phyloP scores from a whole-genome alignment of 345 rosid species.

The Sapria himalayana region DNA sequence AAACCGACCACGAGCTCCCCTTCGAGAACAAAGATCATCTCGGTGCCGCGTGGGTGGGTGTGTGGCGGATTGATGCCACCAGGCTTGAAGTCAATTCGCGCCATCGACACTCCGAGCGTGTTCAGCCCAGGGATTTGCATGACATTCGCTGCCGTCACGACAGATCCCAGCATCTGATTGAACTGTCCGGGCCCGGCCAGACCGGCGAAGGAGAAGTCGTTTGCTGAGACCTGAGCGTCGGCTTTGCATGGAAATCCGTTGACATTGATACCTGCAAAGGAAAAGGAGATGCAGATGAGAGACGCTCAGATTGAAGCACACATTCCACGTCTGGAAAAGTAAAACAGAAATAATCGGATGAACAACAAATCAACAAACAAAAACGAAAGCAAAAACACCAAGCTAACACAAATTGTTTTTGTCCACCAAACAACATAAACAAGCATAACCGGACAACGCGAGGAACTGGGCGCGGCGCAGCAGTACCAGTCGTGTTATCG shows the following conservation, averaged over 20 bases:
- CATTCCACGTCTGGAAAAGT: too few species aligned
- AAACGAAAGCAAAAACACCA: too few species aligned
- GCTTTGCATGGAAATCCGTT: constrained; percentile 48
- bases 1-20: constrained; percentile 48
- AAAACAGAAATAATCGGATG: too few species aligned
- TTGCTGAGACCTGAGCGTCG: constrained; percentile 21
- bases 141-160: constrained; percentile 33
- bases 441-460: not conserved
- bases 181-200: constrained; percentile 24
- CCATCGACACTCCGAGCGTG: constrained; percentile 37
- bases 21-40: constrained; percentile 32
- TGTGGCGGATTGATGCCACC: constrained; percentile 49
- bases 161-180: constrained; percentile 30
- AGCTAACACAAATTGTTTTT: too few species aligned
- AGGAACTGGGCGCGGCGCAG: not conserved
- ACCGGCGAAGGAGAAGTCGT: constrained; percentile 39
- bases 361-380: too few species aligned
- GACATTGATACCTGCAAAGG: constrained; percentile 21
- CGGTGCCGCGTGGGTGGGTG: constrained; percentile 57
- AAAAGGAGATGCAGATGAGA: too few species aligned
- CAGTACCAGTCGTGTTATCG: constrained; percentile 14
- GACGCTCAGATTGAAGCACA: too few species aligned
- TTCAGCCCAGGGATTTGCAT: constrained; percentile 43
- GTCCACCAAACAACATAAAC: too few species aligned
- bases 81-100: constrained; percentile 33